Conservation (phyloP, 495 filamentous ascomycete species). For the Neurospora sp. region DNA sequence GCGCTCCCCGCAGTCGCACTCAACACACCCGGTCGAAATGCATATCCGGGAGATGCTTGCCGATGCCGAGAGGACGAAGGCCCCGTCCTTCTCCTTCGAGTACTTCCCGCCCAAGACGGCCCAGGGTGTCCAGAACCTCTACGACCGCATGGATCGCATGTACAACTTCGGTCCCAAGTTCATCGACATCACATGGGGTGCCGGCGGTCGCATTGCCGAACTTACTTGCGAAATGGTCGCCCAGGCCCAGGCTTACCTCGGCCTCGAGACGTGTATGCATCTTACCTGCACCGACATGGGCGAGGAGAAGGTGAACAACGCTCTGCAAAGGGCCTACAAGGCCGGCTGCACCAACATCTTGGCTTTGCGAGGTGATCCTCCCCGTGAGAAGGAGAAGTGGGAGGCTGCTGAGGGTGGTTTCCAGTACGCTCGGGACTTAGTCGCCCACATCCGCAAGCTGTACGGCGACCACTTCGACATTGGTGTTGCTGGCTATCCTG, state of each 20-base stretch:
- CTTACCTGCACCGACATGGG: constrained; percentile 98
- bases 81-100: constrained; percentile 93
- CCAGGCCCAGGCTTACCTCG: constrained; percentile 91
- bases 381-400: constrained; percentile 91
- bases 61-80: constrained; percentile 62
- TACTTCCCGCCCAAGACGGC: constrained; percentile 99
- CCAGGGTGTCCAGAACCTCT: constrained; percentile 97
- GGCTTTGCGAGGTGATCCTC: constrained; percentile 88
- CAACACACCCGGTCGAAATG: constrained; percentile 29
- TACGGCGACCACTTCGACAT: constrained; percentile 98
- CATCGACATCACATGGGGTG: constrained; percentile 98
- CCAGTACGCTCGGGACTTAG: constrained; percentile 84
- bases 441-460: constrained; percentile 78
- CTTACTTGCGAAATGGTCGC: constrained; percentile 97
- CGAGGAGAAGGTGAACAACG: constrained; percentile 76
- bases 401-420: constrained; percentile 76
- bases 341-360: constrained; percentile 97
- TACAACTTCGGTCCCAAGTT: constrained; percentile 85
- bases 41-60: constrained; percentile 91
- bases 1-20: neutral
- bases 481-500: constrained; percentile 93
- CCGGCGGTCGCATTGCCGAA: constrained; percentile 80
- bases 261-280: constrained; percentile 98
- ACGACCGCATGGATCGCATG: constrained; percentile 99
- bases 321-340: constrained; percentile 80